phyloP scores from a whole-genome alignment of 331 rosid species.

The Saraca asoca region DNA sequence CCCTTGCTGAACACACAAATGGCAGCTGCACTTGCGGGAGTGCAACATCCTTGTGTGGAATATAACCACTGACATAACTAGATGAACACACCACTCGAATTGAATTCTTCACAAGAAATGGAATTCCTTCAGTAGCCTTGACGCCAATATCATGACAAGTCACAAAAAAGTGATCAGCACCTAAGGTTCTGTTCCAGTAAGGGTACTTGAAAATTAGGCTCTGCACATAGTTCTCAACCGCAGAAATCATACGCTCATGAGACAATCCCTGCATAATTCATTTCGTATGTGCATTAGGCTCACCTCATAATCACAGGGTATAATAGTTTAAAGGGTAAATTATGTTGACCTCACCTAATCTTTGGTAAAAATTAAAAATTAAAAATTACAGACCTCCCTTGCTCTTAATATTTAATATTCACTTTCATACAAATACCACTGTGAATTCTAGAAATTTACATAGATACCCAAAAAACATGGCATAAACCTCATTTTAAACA shows the following conservation, averaged over 20 bases:
- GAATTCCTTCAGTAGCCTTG: constrained; percentile 88
- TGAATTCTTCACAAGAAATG: constrained; percentile 78
- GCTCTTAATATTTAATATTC: no score
- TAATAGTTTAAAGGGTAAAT: no score
- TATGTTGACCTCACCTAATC: no score
- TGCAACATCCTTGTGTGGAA: constrained; percentile 95
- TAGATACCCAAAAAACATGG: no score
- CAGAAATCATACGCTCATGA: constrained; percentile 86
- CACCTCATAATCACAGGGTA: no score
- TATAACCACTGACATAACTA: constrained; percentile 89
- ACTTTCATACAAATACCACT: no score
- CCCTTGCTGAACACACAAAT: constrained; percentile 94
- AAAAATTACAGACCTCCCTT: no score
- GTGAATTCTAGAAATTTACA: no score
- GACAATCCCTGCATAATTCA: constrained; percentile 76
- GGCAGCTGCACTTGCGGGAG: constrained; percentile 96
- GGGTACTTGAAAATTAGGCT: constrained; percentile 87
- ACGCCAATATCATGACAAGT: constrained; percentile 99
- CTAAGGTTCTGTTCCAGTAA: constrained; percentile 97
- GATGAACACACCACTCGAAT: constrained; percentile 96
- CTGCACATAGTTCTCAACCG: constrained; percentile 81
- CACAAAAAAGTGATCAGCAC: constrained; percentile 96
- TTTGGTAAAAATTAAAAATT: no score
- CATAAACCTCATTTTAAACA: no score
- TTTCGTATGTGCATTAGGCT: neutral